Conservation (phyloP, 768 basidiomycete species). For the Lentinula raphanica region DNA sequence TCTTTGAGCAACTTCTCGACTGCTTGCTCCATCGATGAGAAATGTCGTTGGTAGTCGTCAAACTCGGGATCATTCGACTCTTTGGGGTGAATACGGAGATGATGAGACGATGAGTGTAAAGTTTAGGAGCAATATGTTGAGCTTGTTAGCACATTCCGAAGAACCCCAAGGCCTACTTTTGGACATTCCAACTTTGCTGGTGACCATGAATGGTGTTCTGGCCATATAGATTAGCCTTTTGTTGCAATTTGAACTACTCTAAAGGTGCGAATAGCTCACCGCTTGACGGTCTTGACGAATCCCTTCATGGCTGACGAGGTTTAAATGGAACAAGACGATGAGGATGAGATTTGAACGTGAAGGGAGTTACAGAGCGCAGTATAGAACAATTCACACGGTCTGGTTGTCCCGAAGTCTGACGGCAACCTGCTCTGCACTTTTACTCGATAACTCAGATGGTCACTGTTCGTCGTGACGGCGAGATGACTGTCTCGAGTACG, state of each 20-base stretch:
- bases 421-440: no score
- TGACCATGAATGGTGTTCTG: conserved; percentile 90
- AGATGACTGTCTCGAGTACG: no score
- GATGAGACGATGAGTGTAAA: not conserved
- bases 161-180: conserved; percentile 63
- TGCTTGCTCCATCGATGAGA: conserved; percentile 69
- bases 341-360: not conserved
- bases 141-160: conserved; percentile 4
- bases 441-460: no score
- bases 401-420: not conserved
- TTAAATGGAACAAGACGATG: not conserved
- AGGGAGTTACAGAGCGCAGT: not conserved
- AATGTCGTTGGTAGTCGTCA: conserved; percentile 80
- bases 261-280: conserved; percentile 37
- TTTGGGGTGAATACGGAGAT: conserved; percentile 16
- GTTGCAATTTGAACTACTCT: not conserved
- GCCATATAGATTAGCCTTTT: not conserved
- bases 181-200: conserved; percentile 81
- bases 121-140: not conserved
- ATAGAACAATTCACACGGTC: not conserved
- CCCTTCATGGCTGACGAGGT: conserved; percentile 68
- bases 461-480: no score
- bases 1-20: conserved; percentile 92
- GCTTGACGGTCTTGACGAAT: conserved; percentile 67
- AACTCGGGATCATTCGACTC: conserved; percentile 87